Conservation (phyloP, 495 filamentous ascomycete species). For the Lasiosphaeria miniovina region DNA sequence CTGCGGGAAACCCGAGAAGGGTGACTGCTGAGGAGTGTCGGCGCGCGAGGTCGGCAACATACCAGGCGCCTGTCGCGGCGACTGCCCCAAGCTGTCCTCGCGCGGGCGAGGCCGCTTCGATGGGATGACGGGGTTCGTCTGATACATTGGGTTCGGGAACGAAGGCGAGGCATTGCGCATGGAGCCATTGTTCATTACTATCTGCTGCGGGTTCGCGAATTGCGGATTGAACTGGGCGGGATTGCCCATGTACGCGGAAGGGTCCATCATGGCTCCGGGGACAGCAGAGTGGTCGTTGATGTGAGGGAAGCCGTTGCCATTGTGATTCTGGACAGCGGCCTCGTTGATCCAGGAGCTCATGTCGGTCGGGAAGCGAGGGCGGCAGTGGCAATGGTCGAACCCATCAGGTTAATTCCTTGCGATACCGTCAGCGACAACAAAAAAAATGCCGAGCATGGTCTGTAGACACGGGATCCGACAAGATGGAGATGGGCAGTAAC, state of each 20-base stretch:
- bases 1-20: constrained; percentile 56
- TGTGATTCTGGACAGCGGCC: constrained; percentile 69
- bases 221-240: constrained; percentile 52
- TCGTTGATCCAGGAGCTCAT: constrained; percentile 87
- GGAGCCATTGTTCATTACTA: constrained; percentile 78
- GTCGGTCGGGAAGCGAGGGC: constrained; percentile 33
- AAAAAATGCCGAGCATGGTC: constrained; percentile 26
- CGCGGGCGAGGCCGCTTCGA: constrained; percentile 79
- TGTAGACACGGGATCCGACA: constrained; percentile 31
- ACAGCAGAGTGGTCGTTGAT: constrained; percentile 52
- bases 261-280: constrained; percentile 54
- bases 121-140: constrained; percentile 77
- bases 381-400: constrained; percentile 34
- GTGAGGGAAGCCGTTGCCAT: constrained; percentile 73
- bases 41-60: constrained; percentile 80
- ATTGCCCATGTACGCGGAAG: constrained; percentile 51
- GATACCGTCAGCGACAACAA: constrained; percentile 47
- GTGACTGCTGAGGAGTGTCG: constrained; percentile 81
- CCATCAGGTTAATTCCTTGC: constrained; percentile 47
- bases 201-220: constrained; percentile 60
- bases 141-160: constrained; percentile 67
- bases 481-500: constrained; percentile 39
- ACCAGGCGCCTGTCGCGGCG: constrained; percentile 72
- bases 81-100: constrained; percentile 80
- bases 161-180: constrained; percentile 77